These are phyloP conservation scores for Candida palmyrensis DNA, from an alignment of 805 yeast species.

Conservation along the genomic window DNA sequence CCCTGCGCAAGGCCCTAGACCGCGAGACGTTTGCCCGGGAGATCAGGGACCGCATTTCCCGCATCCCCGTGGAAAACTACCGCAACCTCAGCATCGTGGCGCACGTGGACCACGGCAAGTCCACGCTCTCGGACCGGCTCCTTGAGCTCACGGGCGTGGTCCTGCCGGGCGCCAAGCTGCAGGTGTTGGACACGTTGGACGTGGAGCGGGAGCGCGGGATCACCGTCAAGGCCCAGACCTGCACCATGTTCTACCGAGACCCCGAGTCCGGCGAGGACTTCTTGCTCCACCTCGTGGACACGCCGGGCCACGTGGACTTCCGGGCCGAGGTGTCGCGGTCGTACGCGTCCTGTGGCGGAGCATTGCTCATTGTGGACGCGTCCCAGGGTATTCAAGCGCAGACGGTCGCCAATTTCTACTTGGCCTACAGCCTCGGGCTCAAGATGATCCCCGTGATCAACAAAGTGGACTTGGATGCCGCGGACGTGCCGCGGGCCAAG, in stretches of 20 bases:
- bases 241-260: conserved; percentile 78
- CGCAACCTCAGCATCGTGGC: conserved; percentile 94
- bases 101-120: conserved; percentile 88
- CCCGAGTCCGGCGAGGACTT: conserved; percentile 64
- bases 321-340: conserved; percentile 90
- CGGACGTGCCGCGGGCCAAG: conserved; percentile 74
- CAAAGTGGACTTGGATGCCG: conserved; percentile 85
- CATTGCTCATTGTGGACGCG: conserved; percentile 85
- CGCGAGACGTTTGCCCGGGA: conserved; percentile 26
- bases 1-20: conserved; percentile 23
- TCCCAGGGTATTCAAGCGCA: conserved; percentile 97
- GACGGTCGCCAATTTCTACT: conserved; percentile 93
- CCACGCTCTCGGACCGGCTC: conserved; percentile 84
- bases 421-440: conserved; percentile 82
- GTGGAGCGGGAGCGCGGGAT: conserved; percentile 96
- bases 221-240: conserved; percentile 95
- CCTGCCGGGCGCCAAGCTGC: conserved; percentile 67
- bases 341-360: conserved; percentile 96
- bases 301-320: conserved; percentile 98
- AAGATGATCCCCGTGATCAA: conserved; percentile 84
- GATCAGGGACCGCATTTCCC: conserved; percentile 56
- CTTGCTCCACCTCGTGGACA: conserved; percentile 84
- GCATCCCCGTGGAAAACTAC: conserved; percentile 77
- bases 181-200: conserved; percentile 85
- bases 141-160: conserved; percentile 88